Base-by-base conservation (phyloP, 2,329 filamentous ascomycete genomes). In the Didymella pomorum region DNA sequence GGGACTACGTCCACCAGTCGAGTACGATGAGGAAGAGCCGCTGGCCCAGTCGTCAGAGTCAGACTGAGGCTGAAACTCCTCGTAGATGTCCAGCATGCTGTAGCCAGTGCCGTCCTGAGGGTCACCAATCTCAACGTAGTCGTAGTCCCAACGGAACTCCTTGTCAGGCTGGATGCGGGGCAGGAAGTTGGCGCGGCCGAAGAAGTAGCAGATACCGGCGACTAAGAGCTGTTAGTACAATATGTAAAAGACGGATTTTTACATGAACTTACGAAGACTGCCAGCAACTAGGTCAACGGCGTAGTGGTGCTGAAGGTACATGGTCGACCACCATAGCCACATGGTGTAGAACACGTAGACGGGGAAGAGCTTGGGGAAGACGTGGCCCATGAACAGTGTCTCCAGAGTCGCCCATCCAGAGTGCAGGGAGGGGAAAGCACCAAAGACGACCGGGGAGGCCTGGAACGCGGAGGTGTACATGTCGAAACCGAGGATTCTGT, bases 271-370 rank as follows among this genome's bases (percentile, higher is more conserved):
- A 79, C 76, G 78, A 49, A 97, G 82, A 74, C 89, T 92, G 67
- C 94, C 94, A 33, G 86, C 92, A 25, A 97, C 92, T 49, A 98
- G 83, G 76, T 98, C 94, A 39, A 98, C 90, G 29, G 93, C 94
- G 75, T 98, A 98, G 80, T 98, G 94, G 79, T 98, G 94, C 71
- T 92, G 96, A 51, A 98, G 86, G 75, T 98, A 97, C 92, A 98
- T 97, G 67, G 94, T 98, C 12, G 93, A 91, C 93, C 94, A 98
- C 91, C 93, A 97, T 71, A 97, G 88, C 94, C 94, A 97, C 74
- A 90, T 85, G 43, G 90, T 90, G 78, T 97, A 98, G 64, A 86
- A 83, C 63, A 93, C 85, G 79, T 96, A 96, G 52, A 95, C 79
- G 12, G 89, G 87, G 66, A 90, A 88, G 66, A 96, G 85, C 61